Base-by-base conservation (phyloP, 1,284 basidiomycete genomes). In the Boletus semigastroideus region DNA sequence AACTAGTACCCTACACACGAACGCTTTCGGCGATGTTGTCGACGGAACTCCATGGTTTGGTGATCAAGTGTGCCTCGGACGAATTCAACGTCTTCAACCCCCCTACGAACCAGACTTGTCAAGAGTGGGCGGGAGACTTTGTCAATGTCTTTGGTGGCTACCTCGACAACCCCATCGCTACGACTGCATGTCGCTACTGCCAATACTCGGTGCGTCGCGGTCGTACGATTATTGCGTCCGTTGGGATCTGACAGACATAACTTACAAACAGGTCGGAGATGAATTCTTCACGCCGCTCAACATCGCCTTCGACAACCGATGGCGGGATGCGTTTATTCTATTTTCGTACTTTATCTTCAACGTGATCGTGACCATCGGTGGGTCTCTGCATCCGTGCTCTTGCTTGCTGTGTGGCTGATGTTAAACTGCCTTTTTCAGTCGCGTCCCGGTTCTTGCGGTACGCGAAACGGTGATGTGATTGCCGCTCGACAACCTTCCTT, bases 371-470 rank as follows among this genome's bases (percentile, higher is more conserved):
- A 88, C 90, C 1, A 78, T 92, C 45, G 60, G 83, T 84, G 58
- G 71, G 82, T 72, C 30, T 0, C 2, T 1, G 1, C 20, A 12
- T 27, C 5, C 1, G 5, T 3, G 22, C 16, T 3, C 5, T 22
- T 41, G n/a, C 19, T 2, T 2, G 5, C 9, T 5, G 11, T 33
- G 16, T 27, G 25, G 25, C 48, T 65, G 33, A 65, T 31, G 1
- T 19, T 12, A 16, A 33, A 16, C 5, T 3, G 2, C 4, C 46
- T 27, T n/a, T 47, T 44, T 47, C 22, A 76, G 78, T 87, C 46
- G 89, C 89, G 2, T 91, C 90, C 28, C 79, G 86, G 19, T 87
- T 83, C 74, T 75, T 94, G 46, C 80, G 86, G 42, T 90, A 83
- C 57, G 80, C 84, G 10, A 87, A 80, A 63, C 82, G 84, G 51